Base-by-base conservation (phyloP, 352 stramenopile species). In the Pilasporangium apinafurcum region DNA sequence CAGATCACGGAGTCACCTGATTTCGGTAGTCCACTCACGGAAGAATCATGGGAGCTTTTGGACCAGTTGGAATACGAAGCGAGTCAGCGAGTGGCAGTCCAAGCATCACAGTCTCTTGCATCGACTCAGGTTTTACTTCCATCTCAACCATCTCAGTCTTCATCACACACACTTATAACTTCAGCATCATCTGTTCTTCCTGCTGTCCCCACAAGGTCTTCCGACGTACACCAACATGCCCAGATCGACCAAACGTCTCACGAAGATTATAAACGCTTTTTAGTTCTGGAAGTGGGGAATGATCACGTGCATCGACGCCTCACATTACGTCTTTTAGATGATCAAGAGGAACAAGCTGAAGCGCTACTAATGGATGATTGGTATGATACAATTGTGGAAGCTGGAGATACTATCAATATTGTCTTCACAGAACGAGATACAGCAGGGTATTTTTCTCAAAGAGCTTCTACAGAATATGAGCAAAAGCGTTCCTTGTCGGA, bases 341-440 rank as follows among this genome's bases (percentile, higher is more conserved):
- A 85, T 31, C 54, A 77, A 30, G 78, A 90, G 30, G 41, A 53
- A 25, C 65, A 86, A 22, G 45, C 87, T 18, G 60, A 86, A 39
- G 65, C 75, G 17, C 37, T 81, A 20, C 52, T 92, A 21, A 46
- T 34, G 29, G 75, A 84, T 12, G 75, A 86, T 49, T 92, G 81
- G 81, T 92, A 79, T 68, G 75, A 90, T 25, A 73, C 73, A n/a
- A 41, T 45, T 37, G 47, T 90, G 16, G 64, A 85, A 54, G 75
- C 74, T 31, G 81, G 81, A 3, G 81, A 90, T 48, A 85, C 71
- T 5, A 65, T 92, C 51, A 86, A 90, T 58, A 68, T 90, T 48
- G 62, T 92, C 25, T 77, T 86, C 51, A 83, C 74, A 34, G 69
- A 79, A 31, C 58, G 59, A 42, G 59, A 81, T 39, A 49, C 17